Percentiles rank a stretch among this genome's conserved stretches.
Conservation (phyloP, 768 basidiomycete genomes). For the Symmetrospora coprosmae region DNA sequence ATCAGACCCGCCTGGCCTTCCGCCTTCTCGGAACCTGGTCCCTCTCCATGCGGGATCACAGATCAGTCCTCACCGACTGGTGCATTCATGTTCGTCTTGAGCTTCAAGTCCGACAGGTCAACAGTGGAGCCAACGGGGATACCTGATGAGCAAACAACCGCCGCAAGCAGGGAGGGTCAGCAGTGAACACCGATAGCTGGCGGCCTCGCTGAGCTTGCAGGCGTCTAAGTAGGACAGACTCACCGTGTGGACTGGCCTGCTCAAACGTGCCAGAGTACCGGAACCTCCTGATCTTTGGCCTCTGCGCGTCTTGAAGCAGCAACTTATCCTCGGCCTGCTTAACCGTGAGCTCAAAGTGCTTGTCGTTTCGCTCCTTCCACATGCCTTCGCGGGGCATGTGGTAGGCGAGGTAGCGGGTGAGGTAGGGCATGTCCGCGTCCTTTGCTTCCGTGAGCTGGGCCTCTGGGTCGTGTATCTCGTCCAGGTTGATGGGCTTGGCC, state of each 20-base stretch:
- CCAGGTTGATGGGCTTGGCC: not conserved
- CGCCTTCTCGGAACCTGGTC: too few species aligned
- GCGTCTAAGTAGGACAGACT: conserved; percentile 20
- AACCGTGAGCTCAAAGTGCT: conserved; percentile 37
- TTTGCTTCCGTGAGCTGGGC: conserved; percentile 8
- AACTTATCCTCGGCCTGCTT: conserved; percentile 37
- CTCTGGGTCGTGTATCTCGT: conserved; percentile 3
- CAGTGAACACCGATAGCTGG: not conserved
- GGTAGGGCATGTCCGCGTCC: conserved; percentile 26
- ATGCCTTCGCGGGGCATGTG: conserved; percentile 34
- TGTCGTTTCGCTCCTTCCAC: conserved; percentile 37
- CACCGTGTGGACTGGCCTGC: conserved; percentile 31
- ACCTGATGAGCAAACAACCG: too few species aligned
- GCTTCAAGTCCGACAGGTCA: not conserved
- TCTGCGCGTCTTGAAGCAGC: conserved; percentile 40
- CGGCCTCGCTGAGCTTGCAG: not conserved
- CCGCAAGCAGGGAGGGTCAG: too few species aligned
- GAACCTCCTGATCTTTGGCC: conserved; percentile 36
- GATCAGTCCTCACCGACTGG: not conserved
- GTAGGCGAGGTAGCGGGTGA: conserved; percentile 35
- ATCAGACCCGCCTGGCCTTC: too few species aligned
- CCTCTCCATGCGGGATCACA: too few species aligned
- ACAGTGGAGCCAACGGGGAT: not conserved
- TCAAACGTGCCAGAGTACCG: conserved; percentile 32
- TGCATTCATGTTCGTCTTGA: not conserved